Conservation (phyloP, 2,329 filamentous ascomycete species). For the Cucurbitaria berberidis region DNA sequence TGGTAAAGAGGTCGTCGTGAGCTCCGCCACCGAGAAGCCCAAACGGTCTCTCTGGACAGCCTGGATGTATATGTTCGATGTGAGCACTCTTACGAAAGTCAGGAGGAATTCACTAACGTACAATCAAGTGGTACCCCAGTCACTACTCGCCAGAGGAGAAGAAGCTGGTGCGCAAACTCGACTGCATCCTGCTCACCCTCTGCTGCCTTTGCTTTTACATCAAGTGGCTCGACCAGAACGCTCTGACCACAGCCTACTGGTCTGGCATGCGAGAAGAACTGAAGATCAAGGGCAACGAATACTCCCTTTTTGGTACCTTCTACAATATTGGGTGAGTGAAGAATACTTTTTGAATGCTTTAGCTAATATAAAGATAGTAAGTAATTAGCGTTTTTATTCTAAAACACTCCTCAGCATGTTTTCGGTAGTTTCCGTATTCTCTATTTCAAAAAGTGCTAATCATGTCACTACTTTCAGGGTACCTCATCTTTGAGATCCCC, state of each 20-base stretch:
- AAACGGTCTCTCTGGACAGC: conserved; percentile 20
- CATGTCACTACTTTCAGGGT: too few relatives aligned
- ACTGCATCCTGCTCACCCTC: conserved; percentile 24
- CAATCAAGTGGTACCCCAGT: conserved; percentile 23
- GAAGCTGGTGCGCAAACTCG: conserved; percentile 26
- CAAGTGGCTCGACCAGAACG: conserved; percentile 32
- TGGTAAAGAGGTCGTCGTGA: conserved; percentile 22
- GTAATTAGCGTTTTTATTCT: too few relatives aligned
- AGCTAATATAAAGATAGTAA: too few relatives aligned
- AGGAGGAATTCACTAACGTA: too few relatives aligned
- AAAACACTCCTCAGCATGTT: too few relatives aligned
- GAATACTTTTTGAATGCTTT: too few relatives aligned
- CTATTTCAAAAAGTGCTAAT: too few relatives aligned
- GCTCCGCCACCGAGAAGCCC: conserved; percentile 27
- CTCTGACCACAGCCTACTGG: conserved; percentile 24
- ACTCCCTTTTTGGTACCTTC: conserved; percentile 54
- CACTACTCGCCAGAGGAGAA: conserved; percentile 28
- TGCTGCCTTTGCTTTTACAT: conserved; percentile 33
- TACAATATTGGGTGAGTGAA: conserved; percentile 43
- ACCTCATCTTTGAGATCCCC: conserved; percentile 43
- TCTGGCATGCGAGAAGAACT: conserved; percentile 31
- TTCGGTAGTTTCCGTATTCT: too few relatives aligned
- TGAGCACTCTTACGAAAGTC: background rate
- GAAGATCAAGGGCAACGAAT: conserved; percentile 60
- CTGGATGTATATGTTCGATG: conserved; percentile 29